These are phyloP conservation scores for Thelonectria olida DNA, from an alignment of 2,329 filamentous ascomycete species.

Conservation along the genomic window DNA sequence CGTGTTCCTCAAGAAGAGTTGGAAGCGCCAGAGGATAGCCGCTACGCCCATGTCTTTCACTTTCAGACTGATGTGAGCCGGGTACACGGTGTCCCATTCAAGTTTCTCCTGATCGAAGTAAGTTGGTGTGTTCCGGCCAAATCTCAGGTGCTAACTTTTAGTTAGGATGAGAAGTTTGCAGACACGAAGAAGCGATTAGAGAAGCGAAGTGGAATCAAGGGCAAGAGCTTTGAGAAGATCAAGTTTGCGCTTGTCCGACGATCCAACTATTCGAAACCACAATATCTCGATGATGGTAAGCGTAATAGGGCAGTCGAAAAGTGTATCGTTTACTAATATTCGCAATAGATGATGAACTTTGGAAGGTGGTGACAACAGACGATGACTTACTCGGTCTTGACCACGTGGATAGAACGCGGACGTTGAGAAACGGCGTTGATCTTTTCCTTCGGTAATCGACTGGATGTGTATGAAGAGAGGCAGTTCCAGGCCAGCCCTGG, in stretches of 20 bases:
- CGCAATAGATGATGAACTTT: conserved; percentile 65
- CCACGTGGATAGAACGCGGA: conserved; percentile 69
- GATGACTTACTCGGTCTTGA: conserved; percentile 74
- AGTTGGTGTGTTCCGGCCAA: conserved; percentile 38
- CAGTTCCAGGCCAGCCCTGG: conserved; percentile 7
- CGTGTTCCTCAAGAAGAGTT: conserved; percentile 78
- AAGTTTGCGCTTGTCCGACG: conserved; percentile 88
- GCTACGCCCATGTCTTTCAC: conserved; percentile 84
- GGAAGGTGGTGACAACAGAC: conserved; percentile 58
- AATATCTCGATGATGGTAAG: conserved; percentile 86
- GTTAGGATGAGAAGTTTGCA: conserved; percentile 81
- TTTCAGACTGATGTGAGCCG: conserved; percentile 91
- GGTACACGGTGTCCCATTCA: conserved; percentile 89
- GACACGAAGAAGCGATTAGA: conserved; percentile 96
- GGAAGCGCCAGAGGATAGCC: conserved; percentile 59
- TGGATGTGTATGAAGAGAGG: conserved; percentile 16
- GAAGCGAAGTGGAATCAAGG: conserved; percentile 92
- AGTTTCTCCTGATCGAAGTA: conserved; percentile 85
- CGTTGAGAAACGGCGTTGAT: conserved; percentile 68
- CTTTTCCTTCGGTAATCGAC: conserved; percentile 63
- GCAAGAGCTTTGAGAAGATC: conserved; percentile 98
- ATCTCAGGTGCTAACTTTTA: conserved; percentile 12
- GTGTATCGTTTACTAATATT: conserved; percentile 28
- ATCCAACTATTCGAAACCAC: conserved; percentile 77
- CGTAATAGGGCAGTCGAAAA: not conserved